Evolutionary conservation across 208 protist species (phyloP).

Genomic region (Crithidia mellificae): DNA sequence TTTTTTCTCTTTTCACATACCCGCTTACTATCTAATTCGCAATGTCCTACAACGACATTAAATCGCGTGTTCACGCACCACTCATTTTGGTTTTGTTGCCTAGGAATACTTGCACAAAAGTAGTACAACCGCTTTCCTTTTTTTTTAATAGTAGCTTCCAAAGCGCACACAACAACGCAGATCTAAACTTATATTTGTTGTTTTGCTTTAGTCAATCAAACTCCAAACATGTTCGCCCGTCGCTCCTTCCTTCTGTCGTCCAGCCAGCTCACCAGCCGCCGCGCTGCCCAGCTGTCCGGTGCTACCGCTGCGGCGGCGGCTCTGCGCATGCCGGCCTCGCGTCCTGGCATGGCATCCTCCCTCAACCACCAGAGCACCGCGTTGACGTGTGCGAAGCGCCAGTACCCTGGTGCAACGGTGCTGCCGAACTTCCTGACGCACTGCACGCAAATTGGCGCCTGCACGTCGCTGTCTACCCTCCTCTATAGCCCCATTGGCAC

Average conservation of each 20-base stretch:
- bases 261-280: constrained; percentile 17
- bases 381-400: constrained; percentile 33
- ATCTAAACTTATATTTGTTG: too few species aligned
- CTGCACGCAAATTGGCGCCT: constrained; percentile 52
- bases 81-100: too few species aligned
- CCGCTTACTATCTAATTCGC: too few species aligned
- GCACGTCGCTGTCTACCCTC: constrained; percentile 65
- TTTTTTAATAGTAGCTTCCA: constrained; percentile 11
- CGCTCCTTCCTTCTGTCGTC: constrained; percentile 29
- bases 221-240: constrained; percentile 39
- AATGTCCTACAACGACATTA: too few species aligned
- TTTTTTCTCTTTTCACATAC: too few species aligned
- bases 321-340: constrained; percentile 16
- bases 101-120: too few species aligned
- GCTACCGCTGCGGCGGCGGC: too few species aligned
- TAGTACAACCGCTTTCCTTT: constrained; percentile 19
- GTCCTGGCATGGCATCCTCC: neutral
- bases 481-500: constrained; percentile 83
- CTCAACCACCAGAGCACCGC: constrained; percentile 4
- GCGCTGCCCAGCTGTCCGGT: constrained; percentile 24
- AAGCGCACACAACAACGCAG: neutral
- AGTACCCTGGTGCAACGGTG: constrained; percentile 41
- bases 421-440: constrained; percentile 65
- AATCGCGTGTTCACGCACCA: too few species aligned
- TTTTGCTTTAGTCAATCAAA: too few species aligned